These are phyloP conservation scores for Daldinia bambusicola DNA, from an alignment of 495 filamentous ascomycete species.

Conservation along the genomic window DNA sequence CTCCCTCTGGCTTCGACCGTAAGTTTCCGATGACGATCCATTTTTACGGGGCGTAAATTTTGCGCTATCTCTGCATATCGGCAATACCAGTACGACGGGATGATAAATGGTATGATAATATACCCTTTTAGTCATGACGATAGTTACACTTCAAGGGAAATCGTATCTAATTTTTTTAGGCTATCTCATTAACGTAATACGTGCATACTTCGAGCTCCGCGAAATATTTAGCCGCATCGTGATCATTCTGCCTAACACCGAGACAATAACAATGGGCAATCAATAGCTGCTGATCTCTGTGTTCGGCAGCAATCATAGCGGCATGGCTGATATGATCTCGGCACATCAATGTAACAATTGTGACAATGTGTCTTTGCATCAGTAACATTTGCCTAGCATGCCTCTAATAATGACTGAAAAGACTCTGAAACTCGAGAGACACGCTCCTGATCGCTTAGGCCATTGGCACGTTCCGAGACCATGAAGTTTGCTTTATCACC, in stretches of 20 bases:
- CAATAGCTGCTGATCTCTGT: slow-evolving; percentile 28
- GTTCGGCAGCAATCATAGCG: slow-evolving; percentile 18
- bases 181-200: slow-evolving; percentile 9
- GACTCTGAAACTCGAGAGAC: neutral
- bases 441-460: neutral
- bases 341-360: neutral
- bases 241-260: slow-evolving; percentile 29
- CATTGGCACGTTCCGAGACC: slow-evolving; percentile 12
- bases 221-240: slow-evolving; percentile 39
- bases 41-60: neutral
- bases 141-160: neutral
- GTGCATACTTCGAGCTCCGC: neutral
- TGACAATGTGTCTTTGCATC: slow-evolving; percentile 7
- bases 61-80: neutral
- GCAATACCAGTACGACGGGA: neutral
- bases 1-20: neutral
- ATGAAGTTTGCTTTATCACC: neutral
- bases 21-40: neutral
- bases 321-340: slow-evolving; percentile 2
- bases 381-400: neutral
- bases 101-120: neutral
- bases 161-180: slow-evolving; percentile 4
- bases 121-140: neutral
- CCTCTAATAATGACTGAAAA: neutral
- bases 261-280: slow-evolving; percentile 2